These are phyloP conservation scores for Psilocybe subaeruginosa DNA, from an alignment of 768 basidiomycete species.

Conservation along the genomic window DNA sequence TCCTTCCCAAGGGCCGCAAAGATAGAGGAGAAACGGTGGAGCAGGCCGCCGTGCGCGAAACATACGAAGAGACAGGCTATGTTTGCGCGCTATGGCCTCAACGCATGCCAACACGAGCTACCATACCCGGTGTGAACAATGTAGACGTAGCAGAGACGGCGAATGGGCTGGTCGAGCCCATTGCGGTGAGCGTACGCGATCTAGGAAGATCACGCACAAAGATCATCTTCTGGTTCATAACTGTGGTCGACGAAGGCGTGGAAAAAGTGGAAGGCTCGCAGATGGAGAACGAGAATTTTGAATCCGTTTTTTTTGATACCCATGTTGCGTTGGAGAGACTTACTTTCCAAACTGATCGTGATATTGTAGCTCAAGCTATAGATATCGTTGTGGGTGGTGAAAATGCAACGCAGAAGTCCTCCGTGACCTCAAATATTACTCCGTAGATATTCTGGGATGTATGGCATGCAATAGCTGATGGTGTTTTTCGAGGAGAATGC, in stretches of 20 bases:
- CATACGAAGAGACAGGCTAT: slow-evolving; percentile 69
- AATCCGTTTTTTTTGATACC: slow-evolving; percentile 38
- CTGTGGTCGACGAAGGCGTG: slow-evolving; percentile 32
- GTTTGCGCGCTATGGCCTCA: slow-evolving; percentile 51
- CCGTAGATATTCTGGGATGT: too few relatives aligned
- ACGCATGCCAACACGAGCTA: slow-evolving; percentile 59
- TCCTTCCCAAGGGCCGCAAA: slow-evolving; percentile 68
- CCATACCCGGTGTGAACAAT: slow-evolving; percentile 44
- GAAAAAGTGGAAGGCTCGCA: slow-evolving; percentile 43
- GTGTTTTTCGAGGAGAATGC: too few relatives aligned
- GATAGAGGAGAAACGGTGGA: slow-evolving; percentile 57
- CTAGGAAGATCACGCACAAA: slow-evolving; percentile 28
- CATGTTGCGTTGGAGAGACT: slow-evolving; percentile 37
- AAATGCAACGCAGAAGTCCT: not conserved
- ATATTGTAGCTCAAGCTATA: slow-evolving; percentile 40
- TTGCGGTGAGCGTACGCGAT: slow-evolving; percentile 33
- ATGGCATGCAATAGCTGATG: too few relatives aligned
- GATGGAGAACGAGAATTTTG: slow-evolving; percentile 45
- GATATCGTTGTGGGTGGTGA: slow-evolving; percentile 29
- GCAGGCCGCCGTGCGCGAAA: slow-evolving; percentile 58
- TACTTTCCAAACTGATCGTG: slow-evolving; percentile 40
- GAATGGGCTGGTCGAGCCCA: slow-evolving; percentile 33
- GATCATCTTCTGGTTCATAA: slow-evolving; percentile 57
- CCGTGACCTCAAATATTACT: too few relatives aligned
- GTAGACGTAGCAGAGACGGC: slow-evolving; percentile 25